phyloP scores from a whole-genome alignment of 331 rosid genomes.

The Arachis monticola region DNA sequence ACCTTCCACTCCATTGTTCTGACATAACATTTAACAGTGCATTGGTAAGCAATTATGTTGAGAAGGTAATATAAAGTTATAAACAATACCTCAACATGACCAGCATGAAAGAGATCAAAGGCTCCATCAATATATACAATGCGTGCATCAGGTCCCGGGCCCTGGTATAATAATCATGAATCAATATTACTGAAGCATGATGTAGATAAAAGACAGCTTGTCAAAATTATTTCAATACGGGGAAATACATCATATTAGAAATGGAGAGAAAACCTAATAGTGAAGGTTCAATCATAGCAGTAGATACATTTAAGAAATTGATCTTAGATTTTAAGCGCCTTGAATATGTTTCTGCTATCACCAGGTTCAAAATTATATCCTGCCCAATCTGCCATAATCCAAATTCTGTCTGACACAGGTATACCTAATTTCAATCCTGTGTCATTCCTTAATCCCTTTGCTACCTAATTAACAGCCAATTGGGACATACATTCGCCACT shows the following conservation, averaged over 20 bases:
- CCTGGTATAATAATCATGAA: conserved; percentile 49
- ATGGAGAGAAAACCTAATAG: conserved; percentile 22
- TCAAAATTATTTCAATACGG: neutral
- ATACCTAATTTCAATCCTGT: conserved; percentile 15
- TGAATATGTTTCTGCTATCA: no score
- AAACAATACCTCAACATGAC: conserved; percentile 82
- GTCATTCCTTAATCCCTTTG: neutral
- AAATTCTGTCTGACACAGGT: neutral
- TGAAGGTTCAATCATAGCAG: conserved; percentile 2
- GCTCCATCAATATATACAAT: conserved; percentile 97
- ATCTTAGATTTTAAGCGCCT: neutral
- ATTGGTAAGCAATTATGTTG: neutral
- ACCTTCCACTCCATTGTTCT: neutral
- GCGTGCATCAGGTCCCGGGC: conserved; percentile 93
- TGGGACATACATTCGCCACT: no score
- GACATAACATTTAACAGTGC: conserved; percentile 14
- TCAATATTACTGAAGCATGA: conserved; percentile 26
- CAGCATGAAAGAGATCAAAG: conserved; percentile 97
- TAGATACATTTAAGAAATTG: neutral
- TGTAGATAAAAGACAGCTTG: conserved; percentile 2
- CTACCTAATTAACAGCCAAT: no score
- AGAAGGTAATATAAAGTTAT: neutral
- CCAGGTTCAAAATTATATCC: no score
- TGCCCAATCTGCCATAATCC: no score
- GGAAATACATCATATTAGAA: neutral